These are phyloP conservation scores for Arbutus unedo DNA, from an alignment of 148 eudicot species.

Conservation along the genomic window DNA sequence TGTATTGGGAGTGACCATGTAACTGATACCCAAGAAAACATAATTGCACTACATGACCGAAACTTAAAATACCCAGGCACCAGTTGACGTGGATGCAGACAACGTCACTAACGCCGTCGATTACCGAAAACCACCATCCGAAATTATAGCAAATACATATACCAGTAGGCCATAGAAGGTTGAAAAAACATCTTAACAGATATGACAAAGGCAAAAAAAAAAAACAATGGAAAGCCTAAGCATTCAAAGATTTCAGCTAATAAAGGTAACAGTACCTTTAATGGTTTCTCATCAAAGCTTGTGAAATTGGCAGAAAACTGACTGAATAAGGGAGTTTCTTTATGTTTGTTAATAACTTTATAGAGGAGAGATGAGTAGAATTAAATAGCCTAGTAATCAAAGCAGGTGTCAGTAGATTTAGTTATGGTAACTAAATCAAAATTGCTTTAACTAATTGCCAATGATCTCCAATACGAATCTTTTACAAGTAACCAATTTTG, in stretches of 20 bases:
- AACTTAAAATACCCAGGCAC: too few species aligned
- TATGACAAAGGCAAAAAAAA: too few species aligned
- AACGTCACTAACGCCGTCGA: too few species aligned
- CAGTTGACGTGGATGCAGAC: too few species aligned
- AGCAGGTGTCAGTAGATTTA: neutral
- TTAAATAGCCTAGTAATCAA: neutral
- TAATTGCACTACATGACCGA: too few species aligned
- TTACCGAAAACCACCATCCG: too few species aligned
- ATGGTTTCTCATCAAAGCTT: neutral
- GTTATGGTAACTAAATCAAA: conserved; percentile 9
- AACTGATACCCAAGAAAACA: too few species aligned
- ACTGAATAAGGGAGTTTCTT: neutral
- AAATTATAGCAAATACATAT: too few species aligned
- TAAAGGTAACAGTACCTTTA: neutral
- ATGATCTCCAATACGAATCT: neutral
- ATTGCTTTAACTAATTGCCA: neutral
- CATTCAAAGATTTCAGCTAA: neutral
- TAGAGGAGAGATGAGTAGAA: neutral
- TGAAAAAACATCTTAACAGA: too few species aligned
- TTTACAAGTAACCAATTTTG: neutral
- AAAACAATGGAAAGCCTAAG: neutral
- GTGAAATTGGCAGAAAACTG: neutral
- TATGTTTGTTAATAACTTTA: neutral
- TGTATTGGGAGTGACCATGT: too few species aligned
- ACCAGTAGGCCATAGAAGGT: too few species aligned